Conservation (phyloP, 495 filamentous ascomycete species). For the Emericellopsis terricola region DNA sequence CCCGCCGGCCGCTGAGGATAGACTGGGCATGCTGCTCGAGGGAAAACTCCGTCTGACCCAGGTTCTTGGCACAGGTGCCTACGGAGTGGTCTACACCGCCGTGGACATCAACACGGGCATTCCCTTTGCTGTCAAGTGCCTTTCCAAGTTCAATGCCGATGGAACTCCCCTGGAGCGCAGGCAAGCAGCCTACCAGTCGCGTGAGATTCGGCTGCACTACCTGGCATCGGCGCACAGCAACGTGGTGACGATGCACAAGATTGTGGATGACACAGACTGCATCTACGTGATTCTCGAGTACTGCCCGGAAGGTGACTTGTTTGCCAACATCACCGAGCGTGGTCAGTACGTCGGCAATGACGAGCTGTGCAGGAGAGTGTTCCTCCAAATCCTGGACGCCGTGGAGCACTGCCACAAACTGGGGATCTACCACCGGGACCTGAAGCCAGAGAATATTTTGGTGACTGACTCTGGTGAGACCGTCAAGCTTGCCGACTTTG, state of each 20-base stretch:
- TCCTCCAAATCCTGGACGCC: slow-evolving; percentile 94
- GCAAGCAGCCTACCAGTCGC: slow-evolving; percentile 76
- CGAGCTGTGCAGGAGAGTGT: slow-evolving; percentile 64
- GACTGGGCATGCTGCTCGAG: slow-evolving; percentile 69
- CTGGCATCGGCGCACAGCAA: slow-evolving; percentile 75
- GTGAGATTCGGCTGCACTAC: slow-evolving; percentile 86
- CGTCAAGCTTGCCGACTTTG: slow-evolving; percentile 94
- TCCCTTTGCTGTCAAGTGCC: slow-evolving; percentile 81
- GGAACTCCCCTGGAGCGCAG: slow-evolving; percentile 65
- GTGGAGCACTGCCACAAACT: slow-evolving; percentile 86
- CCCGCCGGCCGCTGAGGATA: slow-evolving; percentile 52
- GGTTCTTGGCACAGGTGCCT: slow-evolving; percentile 85
- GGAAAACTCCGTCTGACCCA: slow-evolving; percentile 64
- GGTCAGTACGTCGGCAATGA: slow-evolving; percentile 90
- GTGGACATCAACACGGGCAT: slow-evolving; percentile 68
- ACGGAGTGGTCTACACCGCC: slow-evolving; percentile 91
- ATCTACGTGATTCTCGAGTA: slow-evolving; percentile 95
- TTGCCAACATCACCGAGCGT: slow-evolving; percentile 90
- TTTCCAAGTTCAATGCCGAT: slow-evolving; percentile 62
- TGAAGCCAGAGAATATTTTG: slow-evolving; percentile 97
- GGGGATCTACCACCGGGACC: slow-evolving; percentile 92
- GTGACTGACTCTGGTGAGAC: slow-evolving; percentile 75
- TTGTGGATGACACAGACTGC: slow-evolving; percentile 83
- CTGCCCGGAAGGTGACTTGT: slow-evolving; percentile 93
- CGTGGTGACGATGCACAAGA: slow-evolving; percentile 85